These are phyloP conservation scores for Podaxis sp. DNA, from an alignment of 768 basidiomycete genomes.

Conservation along the genomic window DNA sequence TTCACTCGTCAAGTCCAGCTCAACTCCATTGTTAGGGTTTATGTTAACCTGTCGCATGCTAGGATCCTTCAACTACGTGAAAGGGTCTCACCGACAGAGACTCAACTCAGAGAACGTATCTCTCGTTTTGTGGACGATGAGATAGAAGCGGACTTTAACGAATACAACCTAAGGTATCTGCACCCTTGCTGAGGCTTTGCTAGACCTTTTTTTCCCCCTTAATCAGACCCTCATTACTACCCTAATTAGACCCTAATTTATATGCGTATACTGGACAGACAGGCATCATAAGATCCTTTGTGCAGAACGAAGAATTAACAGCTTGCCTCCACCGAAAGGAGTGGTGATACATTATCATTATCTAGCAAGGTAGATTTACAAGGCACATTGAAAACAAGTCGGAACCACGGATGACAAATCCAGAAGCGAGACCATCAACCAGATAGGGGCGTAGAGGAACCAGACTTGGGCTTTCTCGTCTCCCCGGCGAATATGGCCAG, in stretches of 20 bases:
- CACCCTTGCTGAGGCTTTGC: too few relatives aligned
- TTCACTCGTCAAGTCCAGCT: not conserved
- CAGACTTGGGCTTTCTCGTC: not conserved
- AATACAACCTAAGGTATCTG: too few relatives aligned
- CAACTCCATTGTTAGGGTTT: too few relatives aligned
- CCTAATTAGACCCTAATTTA: too few relatives aligned
- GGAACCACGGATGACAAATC: not conserved
- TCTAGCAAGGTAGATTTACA: too few relatives aligned
- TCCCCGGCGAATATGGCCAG: constrained; percentile 21
- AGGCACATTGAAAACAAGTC: not conserved
- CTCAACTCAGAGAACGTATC: not conserved
- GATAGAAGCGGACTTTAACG: not conserved
- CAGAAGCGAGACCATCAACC: not conserved
- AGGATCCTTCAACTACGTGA: not conserved
- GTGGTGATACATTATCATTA: too few relatives aligned
- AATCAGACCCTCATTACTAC: too few relatives aligned
- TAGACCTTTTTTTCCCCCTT: too few relatives aligned
- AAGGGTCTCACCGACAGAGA: not conserved
- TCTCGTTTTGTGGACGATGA: not conserved
- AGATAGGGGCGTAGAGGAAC: not conserved
- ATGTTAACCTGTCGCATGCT: not conserved
- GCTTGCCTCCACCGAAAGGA: too few relatives aligned
- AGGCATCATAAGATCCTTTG: too few relatives aligned
- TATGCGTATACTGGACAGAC: too few relatives aligned
- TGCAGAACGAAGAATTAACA: too few relatives aligned